A percentile compares a stretch with the other conserved stretches of the same genome.
Conservation (phyloP, 2,329 filamentous ascomycete species). For the Emericellopsis cladophorae region DNA sequence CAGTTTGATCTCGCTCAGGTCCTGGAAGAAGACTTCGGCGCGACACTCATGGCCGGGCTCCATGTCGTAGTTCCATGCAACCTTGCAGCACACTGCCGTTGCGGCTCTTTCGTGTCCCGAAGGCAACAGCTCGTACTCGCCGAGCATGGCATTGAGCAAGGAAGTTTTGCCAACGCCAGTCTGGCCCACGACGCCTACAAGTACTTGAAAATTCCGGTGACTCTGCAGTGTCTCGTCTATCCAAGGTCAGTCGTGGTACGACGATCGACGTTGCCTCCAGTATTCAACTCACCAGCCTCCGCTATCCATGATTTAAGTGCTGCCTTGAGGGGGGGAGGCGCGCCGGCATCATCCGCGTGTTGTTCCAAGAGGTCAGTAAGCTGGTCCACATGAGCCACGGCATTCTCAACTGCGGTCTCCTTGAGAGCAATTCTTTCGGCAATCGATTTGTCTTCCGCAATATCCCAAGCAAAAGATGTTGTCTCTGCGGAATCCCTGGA, state of each 20-base stretch:
- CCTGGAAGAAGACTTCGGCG: conserved; percentile 11
- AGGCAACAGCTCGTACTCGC: conserved; percentile 12
- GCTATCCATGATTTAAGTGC: not conserved
- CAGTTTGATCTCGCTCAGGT: conserved; percentile 3
- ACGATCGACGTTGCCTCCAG: not conserved
- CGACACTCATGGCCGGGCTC: conserved; percentile 5
- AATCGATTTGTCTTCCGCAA: not conserved
- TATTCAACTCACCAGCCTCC: not conserved
- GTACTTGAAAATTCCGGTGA: not conserved
- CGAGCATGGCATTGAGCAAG: conserved; percentile 2
- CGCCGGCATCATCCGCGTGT: not conserved
- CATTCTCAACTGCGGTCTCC: not conserved
- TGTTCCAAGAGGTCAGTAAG: not conserved
- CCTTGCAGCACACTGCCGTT: conserved; percentile 12
- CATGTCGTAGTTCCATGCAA: conserved; percentile 12
- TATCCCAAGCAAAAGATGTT: not conserved
- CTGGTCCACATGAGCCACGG: not conserved
- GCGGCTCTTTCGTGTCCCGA: conserved; percentile 14
- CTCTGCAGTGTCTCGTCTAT: not conserved
- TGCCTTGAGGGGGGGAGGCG: not conserved
- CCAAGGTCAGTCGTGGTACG: not conserved
- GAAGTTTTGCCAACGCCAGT: not conserved
- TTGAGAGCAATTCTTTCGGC: not conserved
- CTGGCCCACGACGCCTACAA: not conserved
- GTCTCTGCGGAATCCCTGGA: not conserved